These are phyloP conservation scores for Coemansia erecta DNA, from an alignment of 192 early-diverging fungal species.

Conservation along the genomic window DNA sequence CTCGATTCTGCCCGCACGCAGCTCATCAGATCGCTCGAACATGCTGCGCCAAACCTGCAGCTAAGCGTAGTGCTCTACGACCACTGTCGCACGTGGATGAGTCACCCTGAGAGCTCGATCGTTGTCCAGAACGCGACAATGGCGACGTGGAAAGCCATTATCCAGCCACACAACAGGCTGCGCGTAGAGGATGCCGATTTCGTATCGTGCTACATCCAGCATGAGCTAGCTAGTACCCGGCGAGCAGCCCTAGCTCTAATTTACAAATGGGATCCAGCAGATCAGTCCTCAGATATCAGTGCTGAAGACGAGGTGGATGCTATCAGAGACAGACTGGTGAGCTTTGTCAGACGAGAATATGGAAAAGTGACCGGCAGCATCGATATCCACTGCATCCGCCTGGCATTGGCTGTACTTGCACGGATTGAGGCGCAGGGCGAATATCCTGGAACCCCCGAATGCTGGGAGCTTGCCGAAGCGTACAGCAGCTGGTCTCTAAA, in stretches of 20 bases:
- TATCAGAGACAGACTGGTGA: constrained; percentile 22
- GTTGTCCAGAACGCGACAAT: constrained; percentile 30
- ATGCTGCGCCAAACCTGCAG: constrained; percentile 43
- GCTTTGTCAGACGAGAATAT: constrained; percentile 6
- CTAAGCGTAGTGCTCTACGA: constrained; percentile 38
- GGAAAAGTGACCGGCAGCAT: neutral
- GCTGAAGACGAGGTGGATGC: neutral
- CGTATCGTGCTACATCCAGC: constrained; percentile 19
- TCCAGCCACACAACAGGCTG: constrained; percentile 47
- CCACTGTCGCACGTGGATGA: constrained; percentile 33
- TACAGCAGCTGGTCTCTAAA: constrained; percentile 1
- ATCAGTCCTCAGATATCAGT: neutral
- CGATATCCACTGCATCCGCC: constrained; percentile 17
- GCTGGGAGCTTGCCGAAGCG: constrained; percentile 29
- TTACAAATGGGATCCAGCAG: constrained; percentile 22
- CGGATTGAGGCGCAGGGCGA: constrained; percentile 18
- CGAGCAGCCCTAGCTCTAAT: constrained; percentile 29
- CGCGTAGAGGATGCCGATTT: constrained; percentile 25
- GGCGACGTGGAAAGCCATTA: constrained; percentile 24
- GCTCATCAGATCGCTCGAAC: constrained; percentile 44
- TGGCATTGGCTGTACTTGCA: constrained; percentile 24
- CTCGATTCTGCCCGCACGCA: constrained; percentile 38
- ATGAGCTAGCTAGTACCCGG: constrained; percentile 14
- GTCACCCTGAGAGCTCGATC: constrained; percentile 17
- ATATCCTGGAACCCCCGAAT: neutral